phyloP scores from a whole-genome alignment of 2,329 filamentous ascomycete genomes.

The Phaeoacremonium minimum region DNA sequence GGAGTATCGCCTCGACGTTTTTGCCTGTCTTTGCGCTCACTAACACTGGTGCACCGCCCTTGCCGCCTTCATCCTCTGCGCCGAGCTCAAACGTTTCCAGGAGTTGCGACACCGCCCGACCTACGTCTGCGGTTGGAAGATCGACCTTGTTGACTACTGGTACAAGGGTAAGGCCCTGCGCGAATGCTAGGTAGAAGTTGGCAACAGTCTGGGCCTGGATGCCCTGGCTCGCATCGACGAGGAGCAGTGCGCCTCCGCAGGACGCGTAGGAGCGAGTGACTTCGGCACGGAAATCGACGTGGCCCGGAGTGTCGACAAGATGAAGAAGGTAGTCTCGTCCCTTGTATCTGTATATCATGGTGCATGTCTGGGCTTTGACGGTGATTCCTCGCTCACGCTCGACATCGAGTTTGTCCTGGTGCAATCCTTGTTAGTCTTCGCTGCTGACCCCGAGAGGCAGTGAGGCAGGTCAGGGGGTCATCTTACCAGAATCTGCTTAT shows the following conservation, averaged over 20 bases:
- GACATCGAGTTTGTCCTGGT: constrained; percentile 87
- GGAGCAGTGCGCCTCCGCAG: constrained; percentile 84
- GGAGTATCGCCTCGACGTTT: constrained; percentile 79
- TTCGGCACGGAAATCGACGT: constrained; percentile 96
- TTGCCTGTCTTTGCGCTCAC: constrained; percentile 93
- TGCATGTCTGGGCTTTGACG: constrained; percentile 97
- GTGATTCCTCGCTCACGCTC: constrained; percentile 95
- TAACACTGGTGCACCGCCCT: constrained; percentile 43
- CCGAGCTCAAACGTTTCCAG: constrained; percentile 83
- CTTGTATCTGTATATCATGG: constrained; percentile 88
- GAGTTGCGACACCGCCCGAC: constrained; percentile 82
- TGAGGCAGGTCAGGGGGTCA: neutral
- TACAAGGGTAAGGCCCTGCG: constrained; percentile 79
- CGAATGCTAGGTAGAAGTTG: constrained; percentile 97
- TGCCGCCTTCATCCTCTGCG: constrained; percentile 54
- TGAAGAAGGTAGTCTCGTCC: constrained; percentile 90
- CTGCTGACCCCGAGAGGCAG: neutral
- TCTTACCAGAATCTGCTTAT: constrained; percentile 79
- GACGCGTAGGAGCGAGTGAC: constrained; percentile 94
- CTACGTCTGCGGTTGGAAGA: constrained; percentile 82
- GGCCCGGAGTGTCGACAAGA: constrained; percentile 92
- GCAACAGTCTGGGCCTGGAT: constrained; percentile 97
- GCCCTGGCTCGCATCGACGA: constrained; percentile 95
- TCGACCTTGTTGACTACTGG: constrained; percentile 98
- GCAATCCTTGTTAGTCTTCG: constrained; percentile 3